Conservation (phyloP, 2,329 filamentous ascomycete genomes). For the Calonectria henricotiae region DNA sequence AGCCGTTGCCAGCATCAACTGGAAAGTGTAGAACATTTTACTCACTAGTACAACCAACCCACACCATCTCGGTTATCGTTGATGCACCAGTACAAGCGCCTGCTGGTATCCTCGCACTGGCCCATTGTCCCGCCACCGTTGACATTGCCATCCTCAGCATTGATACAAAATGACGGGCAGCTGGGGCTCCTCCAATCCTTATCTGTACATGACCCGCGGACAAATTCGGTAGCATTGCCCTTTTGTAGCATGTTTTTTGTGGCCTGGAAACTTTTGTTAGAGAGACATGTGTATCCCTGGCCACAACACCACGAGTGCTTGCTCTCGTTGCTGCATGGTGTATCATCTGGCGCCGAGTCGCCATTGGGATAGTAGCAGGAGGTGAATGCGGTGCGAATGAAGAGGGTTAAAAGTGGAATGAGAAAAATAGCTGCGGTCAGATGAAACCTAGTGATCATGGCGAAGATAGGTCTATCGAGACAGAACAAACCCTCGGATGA, state of each 20-base stretch:
- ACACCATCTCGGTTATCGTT: neutral
- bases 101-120: constrained; percentile 1
- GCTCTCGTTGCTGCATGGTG: constrained; percentile 18
- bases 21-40: constrained; percentile 13
- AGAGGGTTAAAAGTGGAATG: neutral
- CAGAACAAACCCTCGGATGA: too few relatives aligned
- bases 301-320: constrained; percentile 15
- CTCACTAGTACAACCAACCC: constrained; percentile 6
- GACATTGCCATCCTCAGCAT: neutral
- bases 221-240: constrained; percentile 17
- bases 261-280: constrained; percentile 19
- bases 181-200: constrained; percentile 19
- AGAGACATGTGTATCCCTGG: constrained; percentile 27
- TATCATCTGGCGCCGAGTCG: constrained; percentile 15
- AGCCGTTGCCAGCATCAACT: neutral
- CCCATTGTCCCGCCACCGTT: constrained; percentile 1
- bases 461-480: neutral
- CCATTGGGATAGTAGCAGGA: constrained; percentile 28
- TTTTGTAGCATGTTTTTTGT: constrained; percentile 10
- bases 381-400: neutral
- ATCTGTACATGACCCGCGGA: constrained; percentile 27
- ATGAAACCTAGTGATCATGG: neutral
- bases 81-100: constrained; percentile 25
- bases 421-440: neutral
- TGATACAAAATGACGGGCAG: constrained; percentile 24